phyloP scores from a whole-genome alignment of 805 yeast species.

The Suhomyces tanzawaensis region DNA sequence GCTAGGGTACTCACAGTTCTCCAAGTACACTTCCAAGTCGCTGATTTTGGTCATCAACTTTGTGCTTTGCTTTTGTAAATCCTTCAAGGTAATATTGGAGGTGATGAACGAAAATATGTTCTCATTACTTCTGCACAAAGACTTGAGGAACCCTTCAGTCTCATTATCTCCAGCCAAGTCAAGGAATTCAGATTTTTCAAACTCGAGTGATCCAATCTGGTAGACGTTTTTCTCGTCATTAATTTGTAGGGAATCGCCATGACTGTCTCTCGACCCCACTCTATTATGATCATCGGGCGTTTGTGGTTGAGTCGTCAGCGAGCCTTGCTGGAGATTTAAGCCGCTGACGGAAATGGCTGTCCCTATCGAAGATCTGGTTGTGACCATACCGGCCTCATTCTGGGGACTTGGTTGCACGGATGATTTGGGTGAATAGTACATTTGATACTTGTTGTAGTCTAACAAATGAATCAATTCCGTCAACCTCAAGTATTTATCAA shows the following conservation, averaged over 20 bases:
- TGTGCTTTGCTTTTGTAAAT: conserved; percentile 40
- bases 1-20: conserved; percentile 31
- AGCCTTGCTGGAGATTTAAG: conserved; percentile 1
- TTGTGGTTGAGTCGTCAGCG: not conserved
- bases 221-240: conserved; percentile 32
- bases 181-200: conserved; percentile 51
- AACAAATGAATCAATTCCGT: conserved; percentile 56
- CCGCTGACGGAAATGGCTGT: conserved; percentile 7
- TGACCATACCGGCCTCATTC: conserved; percentile 8
- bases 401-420: conserved; percentile 2
- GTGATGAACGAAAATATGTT: conserved; percentile 38
- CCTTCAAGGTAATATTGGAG: conserved; percentile 41
- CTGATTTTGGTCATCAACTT: conserved; percentile 30
- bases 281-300: conserved; percentile 5
- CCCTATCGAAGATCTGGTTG: conserved; percentile 10
- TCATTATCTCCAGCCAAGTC: conserved; percentile 37
- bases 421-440: conserved; percentile 2
- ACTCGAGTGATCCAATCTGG: conserved; percentile 47
- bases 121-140: conserved; percentile 29
- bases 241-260: conserved; percentile 10
- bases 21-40: conserved; percentile 29
- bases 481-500: conserved; percentile 61
- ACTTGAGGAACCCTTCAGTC: conserved; percentile 57
- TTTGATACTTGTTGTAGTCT: conserved; percentile 17
- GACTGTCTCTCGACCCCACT: conserved; percentile 2